phyloP scores from a whole-genome alignment of 2,329 filamentous ascomycete species.

The Pyricularia pennisetigena region DNA sequence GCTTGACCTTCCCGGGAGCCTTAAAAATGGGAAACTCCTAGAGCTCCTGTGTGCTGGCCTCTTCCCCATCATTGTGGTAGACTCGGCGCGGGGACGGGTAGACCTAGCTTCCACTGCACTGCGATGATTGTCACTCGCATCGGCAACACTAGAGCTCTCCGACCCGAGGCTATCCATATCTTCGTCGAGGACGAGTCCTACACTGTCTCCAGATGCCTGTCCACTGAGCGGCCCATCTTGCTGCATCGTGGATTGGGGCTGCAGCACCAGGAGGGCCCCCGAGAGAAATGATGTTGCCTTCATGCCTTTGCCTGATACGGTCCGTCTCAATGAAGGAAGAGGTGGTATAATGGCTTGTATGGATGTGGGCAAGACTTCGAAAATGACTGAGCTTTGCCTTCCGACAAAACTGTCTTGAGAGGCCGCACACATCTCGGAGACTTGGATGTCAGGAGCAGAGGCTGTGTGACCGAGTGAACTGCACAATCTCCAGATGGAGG shows the following conservation, averaged over 20 bases:
- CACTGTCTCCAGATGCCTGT: background rate
- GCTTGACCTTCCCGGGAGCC: conserved; percentile 2
- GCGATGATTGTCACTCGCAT: conserved; percentile 1
- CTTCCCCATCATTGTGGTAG: background rate
- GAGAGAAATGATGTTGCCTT: conserved; percentile 4
- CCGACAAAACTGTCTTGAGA: background rate
- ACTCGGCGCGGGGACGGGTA: background rate
- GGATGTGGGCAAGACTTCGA: conserved; percentile 12
- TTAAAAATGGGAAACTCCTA: conserved; percentile 2
- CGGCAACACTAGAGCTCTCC: conserved; percentile 1
- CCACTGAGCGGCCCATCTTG: background rate
- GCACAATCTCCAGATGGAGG: background rate
- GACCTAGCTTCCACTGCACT: background rate
- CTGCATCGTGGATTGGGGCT: conserved; percentile 1
- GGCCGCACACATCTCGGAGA: background rate
- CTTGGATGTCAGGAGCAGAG: background rate
- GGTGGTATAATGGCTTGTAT: conserved; percentile 13
- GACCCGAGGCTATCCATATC: background rate
- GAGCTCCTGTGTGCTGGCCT: background rate
- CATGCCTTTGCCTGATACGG: conserved; percentile 3
- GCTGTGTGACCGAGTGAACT: background rate
- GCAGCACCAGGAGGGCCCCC: conserved; percentile 4
- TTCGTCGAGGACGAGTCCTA: conserved; percentile 4
- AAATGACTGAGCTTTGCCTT: conserved; percentile 4
- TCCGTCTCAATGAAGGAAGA: conserved; percentile 10